Evolutionary conservation across 2,329 filamentous ascomycete genomes (phyloP).

Genomic region (Paecilomyces formosus): DNA sequence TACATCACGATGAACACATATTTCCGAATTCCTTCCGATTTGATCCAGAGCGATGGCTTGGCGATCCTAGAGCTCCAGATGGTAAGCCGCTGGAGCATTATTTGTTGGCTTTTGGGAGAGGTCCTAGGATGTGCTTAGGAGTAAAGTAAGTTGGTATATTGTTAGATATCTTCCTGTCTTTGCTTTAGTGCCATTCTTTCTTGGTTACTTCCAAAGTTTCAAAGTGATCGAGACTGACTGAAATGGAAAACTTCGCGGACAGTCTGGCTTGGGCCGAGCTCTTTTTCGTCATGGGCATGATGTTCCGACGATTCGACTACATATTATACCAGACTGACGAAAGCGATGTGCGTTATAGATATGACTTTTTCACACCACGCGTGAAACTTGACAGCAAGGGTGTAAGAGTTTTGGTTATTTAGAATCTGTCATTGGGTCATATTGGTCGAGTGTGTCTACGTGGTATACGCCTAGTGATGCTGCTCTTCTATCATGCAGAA

Average conservation of each 20-base stretch:
- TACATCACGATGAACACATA: constrained; percentile 16
- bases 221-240: background rate
- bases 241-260: background rate
- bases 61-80: constrained; percentile 6
- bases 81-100: constrained; percentile 15
- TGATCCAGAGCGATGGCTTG: constrained; percentile 22
- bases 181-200: background rate
- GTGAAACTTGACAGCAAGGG: constrained; percentile 17
- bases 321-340: constrained; percentile 11
- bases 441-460: no score
- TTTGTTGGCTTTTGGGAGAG: constrained; percentile 28
- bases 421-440: no score
- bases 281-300: constrained; percentile 4
- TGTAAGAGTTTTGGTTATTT: constrained; percentile 13
- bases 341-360: constrained; percentile 10
- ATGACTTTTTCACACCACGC: constrained; percentile 17
- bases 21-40: constrained; percentile 20
- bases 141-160: constrained; percentile 9
- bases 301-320: constrained; percentile 13
- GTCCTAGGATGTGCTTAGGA: constrained; percentile 38
- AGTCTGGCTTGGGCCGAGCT: constrained; percentile 10
- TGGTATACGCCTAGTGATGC: no score
- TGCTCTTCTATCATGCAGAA: background rate
- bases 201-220: background rate
- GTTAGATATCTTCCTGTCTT: background rate